phyloP scores from a whole-genome alignment of 306 rosid genomes.

The Carpinus fangiana region DNA sequence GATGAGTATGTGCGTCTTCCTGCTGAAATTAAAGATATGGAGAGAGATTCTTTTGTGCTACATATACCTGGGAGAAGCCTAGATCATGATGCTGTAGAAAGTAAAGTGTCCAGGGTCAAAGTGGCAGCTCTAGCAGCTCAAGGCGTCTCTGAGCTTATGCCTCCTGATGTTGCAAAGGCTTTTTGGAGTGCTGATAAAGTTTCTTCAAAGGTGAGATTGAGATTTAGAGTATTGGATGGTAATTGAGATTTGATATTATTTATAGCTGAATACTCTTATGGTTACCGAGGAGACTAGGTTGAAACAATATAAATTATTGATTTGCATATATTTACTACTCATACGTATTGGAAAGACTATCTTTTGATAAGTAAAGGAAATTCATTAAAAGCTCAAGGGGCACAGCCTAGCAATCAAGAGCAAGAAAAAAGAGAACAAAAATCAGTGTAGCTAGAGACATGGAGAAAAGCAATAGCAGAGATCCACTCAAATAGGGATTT shows the following conservation, averaged over 20 bases:
- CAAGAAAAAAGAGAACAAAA: too few species aligned
- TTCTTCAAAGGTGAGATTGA: slow-evolving; percentile 82
- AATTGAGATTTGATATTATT: neutral
- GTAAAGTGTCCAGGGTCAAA: slow-evolving; percentile 64
- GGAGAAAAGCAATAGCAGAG: too few species aligned
- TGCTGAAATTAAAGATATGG: slow-evolving; percentile 77
- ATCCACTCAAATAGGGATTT: too few species aligned
- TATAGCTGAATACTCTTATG: neutral
- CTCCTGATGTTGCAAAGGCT: slow-evolving; percentile 89
- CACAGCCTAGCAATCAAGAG: too few species aligned
- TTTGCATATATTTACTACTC: neutral
- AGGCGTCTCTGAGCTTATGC: slow-evolving; percentile 90
- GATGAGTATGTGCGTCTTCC: slow-evolving; percentile 81
- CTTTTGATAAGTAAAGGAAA: neutral
- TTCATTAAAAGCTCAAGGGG: too few species aligned
- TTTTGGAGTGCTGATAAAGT: slow-evolving; percentile 81
- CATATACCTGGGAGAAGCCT: slow-evolving; percentile 68
- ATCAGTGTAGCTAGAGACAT: too few species aligned
- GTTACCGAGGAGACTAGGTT: neutral
- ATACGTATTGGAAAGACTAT: neutral
- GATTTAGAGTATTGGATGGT: neutral
- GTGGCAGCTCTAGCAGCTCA: slow-evolving; percentile 81
- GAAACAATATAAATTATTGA: too few species aligned
- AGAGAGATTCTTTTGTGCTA: slow-evolving; percentile 77
- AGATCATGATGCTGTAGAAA: slow-evolving; percentile 54